A percentile compares a stretch with the other conserved stretches of the same genome.
These are phyloP conservation scores for Cytospora chrysosperma DNA, from an alignment of 2,329 filamentous ascomycete genomes.

Conservation along the genomic window DNA sequence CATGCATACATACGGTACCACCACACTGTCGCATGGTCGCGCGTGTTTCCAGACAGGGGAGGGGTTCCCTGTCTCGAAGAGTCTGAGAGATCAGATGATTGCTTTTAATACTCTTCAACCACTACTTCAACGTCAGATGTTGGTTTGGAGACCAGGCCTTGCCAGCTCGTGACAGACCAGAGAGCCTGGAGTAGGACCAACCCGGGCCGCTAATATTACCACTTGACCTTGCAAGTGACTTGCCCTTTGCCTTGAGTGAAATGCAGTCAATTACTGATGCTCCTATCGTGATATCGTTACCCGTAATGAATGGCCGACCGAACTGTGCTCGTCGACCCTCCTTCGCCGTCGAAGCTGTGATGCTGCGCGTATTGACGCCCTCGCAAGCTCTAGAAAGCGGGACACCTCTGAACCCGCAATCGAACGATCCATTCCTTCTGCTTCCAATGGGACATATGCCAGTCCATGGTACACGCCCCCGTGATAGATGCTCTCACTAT, in stretches of 20 bases:
- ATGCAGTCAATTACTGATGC: slow-evolving; percentile 18
- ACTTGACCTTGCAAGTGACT: neutral
- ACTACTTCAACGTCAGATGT: neutral
- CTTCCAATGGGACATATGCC: neutral
- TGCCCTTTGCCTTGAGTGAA: neutral
- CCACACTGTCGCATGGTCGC: too few relatives aligned
- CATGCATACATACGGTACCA: neutral
- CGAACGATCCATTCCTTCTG: neutral
- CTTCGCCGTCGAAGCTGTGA: neutral
- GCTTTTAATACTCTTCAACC: neutral
- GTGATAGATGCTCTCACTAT: neutral
- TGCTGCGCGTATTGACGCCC: neutral
- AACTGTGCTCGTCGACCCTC: neutral
- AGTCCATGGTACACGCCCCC: neutral
- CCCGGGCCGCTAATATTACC: too few relatives aligned
- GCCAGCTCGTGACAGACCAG: neutral
- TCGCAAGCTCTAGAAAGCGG: neutral
- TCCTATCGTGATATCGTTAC: slow-evolving; percentile 17
- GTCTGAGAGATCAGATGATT: neutral
- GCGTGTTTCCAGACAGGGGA: neutral
- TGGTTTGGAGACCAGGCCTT: neutral
- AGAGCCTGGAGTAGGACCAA: too few relatives aligned
- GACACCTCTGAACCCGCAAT: neutral
- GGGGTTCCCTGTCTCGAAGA: neutral
- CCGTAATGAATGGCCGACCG: slow-evolving; percentile 9